These are phyloP conservation scores for Jimgerdemannia flammicorona DNA, from an alignment of 192 early-diverging fungal genomes.

Conservation along the genomic window DNA sequence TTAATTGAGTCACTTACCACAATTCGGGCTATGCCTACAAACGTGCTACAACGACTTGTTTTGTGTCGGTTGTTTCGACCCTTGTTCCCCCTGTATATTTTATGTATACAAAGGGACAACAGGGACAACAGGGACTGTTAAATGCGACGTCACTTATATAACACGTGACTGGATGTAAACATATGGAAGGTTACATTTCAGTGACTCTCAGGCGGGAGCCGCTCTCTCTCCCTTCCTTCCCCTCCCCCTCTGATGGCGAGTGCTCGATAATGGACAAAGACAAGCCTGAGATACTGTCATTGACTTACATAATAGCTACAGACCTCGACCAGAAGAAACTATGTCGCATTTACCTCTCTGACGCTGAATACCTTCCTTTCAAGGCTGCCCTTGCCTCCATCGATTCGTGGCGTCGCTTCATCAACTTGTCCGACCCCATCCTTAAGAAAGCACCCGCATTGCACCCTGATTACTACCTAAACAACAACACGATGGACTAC, in stretches of 20 bases:
- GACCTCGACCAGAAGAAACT: not conserved
- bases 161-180: too few relatives aligned
- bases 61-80: too few relatives aligned
- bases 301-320: not conserved
- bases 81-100: too few relatives aligned
- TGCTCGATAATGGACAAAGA: not conserved
- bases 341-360: conserved; percentile 19
- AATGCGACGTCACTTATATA: too few relatives aligned
- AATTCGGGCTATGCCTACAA: too few relatives aligned
- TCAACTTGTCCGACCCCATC: conserved; percentile 25
- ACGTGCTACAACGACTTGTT: too few relatives aligned
- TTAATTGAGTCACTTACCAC: too few relatives aligned
- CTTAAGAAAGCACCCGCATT: conserved; percentile 2
- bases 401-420: conserved; percentile 34
- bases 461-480: conserved; percentile 6
- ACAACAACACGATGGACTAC: conserved; percentile 15
- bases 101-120: too few relatives aligned
- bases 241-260: not conserved
- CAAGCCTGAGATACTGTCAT: not conserved
- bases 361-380: conserved; percentile 32
- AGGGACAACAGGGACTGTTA: too few relatives aligned
- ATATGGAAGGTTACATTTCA: too few relatives aligned
- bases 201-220: too few relatives aligned
- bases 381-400: conserved; percentile 27
- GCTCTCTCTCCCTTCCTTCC: not conserved